phyloP scores from a whole-genome alignment of 2,329 filamentous ascomycete species.

The Xylogone sp. region DNA sequence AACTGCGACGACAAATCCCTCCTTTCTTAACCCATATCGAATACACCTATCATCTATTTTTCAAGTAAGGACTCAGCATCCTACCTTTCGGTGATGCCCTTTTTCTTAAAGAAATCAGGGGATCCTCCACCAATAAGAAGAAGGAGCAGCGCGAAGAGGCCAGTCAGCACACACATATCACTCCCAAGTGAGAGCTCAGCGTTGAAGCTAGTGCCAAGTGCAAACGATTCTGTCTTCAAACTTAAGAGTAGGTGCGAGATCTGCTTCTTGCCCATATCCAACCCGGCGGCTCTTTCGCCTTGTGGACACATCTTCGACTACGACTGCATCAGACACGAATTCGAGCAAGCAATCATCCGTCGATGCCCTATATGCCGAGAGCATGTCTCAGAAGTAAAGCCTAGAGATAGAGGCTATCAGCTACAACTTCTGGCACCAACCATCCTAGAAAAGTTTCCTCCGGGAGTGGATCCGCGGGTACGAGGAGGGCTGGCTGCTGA shows the following conservation, averaged over 20 bases:
- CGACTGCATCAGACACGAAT: slow-evolving; percentile 1
- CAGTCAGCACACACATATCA: neutral
- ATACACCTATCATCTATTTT: too few species aligned
- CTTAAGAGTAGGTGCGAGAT: neutral
- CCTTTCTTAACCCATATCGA: too few species aligned
- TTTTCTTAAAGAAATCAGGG: too few species aligned
- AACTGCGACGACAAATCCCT: too few species aligned
- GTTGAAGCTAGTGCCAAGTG: neutral
- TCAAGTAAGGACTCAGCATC: too few species aligned
- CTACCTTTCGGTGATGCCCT: too few species aligned
- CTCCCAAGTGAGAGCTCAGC: neutral
- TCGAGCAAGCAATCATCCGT: neutral
- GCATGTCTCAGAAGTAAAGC: neutral
- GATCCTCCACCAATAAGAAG: too few species aligned
- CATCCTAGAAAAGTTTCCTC: neutral
- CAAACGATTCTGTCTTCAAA: neutral
- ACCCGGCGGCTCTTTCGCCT: neutral
- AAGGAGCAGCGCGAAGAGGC: too few species aligned
- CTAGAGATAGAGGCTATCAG: neutral
- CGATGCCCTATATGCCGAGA: neutral
- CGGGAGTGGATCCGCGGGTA: neutral
- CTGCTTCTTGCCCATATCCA: neutral
- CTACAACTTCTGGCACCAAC: neutral
- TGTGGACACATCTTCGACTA: slow-evolving; percentile 6
- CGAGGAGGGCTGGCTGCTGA: neutral